Conservation (phyloP, 768 basidiomycete genomes). For the Cubamyces sp. region DNA sequence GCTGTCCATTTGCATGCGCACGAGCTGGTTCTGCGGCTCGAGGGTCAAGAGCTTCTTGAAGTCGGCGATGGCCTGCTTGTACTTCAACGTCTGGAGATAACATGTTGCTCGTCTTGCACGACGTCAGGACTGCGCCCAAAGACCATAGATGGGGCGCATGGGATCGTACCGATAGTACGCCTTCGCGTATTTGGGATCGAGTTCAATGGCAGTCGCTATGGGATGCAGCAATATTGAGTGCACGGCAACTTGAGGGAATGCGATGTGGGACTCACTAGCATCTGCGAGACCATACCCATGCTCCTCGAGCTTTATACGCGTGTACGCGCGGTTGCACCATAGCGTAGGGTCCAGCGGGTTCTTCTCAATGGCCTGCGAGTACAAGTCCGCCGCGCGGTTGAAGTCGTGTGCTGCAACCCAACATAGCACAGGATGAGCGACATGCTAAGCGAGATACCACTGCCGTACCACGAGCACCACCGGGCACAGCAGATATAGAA, state of each 20-base stretch:
- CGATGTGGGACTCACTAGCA: conserved; percentile 61
- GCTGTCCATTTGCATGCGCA: conserved; percentile 77
- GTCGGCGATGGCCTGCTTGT: conserved; percentile 83
- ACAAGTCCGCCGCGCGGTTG: conserved; percentile 72
- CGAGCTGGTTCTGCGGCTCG: conserved; percentile 85
- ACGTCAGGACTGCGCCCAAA: not conserved
- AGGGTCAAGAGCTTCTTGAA: conserved; percentile 82
- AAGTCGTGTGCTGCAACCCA: conserved; percentile 69
- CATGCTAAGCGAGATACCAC: not conserved
- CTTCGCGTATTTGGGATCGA: conserved; percentile 91
- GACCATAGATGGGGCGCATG: not conserved
- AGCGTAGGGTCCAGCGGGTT: conserved; percentile 89
- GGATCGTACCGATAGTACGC: conserved; percentile 75
- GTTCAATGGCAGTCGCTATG: conserved; percentile 78
- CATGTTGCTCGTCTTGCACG: conserved; percentile 79
- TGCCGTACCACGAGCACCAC: not conserved
- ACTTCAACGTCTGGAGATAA: conserved; percentile 87
- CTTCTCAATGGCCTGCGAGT: conserved; percentile 81
- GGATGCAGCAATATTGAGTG: not conserved
- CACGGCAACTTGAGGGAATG: not conserved
- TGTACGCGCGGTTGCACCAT: conserved; percentile 94
- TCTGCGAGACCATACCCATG: conserved; percentile 91
- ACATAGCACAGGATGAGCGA: not conserved
- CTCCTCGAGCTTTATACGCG: conserved; percentile 91
- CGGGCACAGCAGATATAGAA: not conserved